Evolutionary conservation across 306 rosid genomes (phyloP).

Genomic region (Heteromeles arbutifolia): DNA sequence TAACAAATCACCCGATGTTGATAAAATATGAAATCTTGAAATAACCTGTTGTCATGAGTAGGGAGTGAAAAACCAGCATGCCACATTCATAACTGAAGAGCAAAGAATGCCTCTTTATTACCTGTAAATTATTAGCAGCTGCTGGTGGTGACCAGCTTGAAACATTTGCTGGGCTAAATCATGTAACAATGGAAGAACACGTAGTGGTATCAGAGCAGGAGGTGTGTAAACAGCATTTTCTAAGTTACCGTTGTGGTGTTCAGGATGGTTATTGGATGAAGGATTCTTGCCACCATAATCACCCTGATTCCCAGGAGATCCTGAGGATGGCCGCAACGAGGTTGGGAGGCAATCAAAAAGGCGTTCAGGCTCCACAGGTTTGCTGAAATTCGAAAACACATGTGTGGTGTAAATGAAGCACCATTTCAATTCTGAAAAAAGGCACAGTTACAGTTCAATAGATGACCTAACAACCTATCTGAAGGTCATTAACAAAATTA

Average conservation of each 20-base stretch:
- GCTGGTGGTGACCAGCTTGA: slow-evolving; percentile 86
- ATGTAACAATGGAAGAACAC: slow-evolving; percentile 72
- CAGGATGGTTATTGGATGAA: slow-evolving; percentile 53
- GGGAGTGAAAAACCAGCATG: background rate
- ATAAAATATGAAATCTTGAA: background rate
- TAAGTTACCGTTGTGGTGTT: slow-evolving; percentile 40
- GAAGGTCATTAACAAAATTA: background rate
- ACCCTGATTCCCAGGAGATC: slow-evolving; percentile 73
- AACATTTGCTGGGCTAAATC: slow-evolving; percentile 86
- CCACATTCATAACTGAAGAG: background rate
- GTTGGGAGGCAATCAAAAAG: slow-evolving; percentile 95
- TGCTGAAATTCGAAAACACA: slow-evolving; percentile 45
- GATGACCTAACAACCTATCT: background rate
- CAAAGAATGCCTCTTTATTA: slow-evolving; percentile 12
- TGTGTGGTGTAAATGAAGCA: slow-evolving; percentile 1
- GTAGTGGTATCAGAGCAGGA: slow-evolving; percentile 83
- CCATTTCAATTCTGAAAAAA: background rate
- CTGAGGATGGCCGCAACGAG: slow-evolving; percentile 87
- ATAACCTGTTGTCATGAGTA: background rate
- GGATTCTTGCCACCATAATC: slow-evolving; percentile 47
- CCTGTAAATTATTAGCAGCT: slow-evolving; percentile 77
- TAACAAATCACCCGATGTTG: background rate
- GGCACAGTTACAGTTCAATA: background rate
- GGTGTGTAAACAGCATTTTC: slow-evolving; percentile 82
- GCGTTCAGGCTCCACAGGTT: slow-evolving; percentile 97